Evolutionary conservation across 202 grass and related monocot species (phyloP).

Genomic region (Panicum virgatum): DNA sequence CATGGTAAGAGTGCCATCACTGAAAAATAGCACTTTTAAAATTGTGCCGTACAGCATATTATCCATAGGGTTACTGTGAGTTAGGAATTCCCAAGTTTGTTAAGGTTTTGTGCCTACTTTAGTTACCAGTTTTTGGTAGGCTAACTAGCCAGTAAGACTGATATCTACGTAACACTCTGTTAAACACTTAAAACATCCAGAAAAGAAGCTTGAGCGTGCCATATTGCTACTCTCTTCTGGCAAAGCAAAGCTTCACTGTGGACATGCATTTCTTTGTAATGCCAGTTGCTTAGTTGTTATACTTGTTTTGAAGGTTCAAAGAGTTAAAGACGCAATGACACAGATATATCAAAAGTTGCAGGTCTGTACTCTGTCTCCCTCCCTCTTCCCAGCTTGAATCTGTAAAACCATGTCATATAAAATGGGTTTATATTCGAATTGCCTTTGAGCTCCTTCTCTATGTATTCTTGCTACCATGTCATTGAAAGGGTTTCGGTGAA

Average conservation of each 20-base stretch:
- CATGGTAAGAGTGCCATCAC: conserved; percentile 7
- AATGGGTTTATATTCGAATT: conserved; percentile 1
- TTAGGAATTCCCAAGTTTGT: conserved; percentile 14
- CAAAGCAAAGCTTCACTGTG: not conserved
- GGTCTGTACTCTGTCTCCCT: conserved; percentile 14
- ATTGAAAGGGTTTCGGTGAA: conserved; percentile 13
- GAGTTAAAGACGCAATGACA: conserved; percentile 87
- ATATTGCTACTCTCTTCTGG: not conserved
- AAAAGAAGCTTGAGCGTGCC: not conserved
- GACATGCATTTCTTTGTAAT: conserved; percentile 9
- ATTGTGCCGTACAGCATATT: not conserved
- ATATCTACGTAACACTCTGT: not conserved
- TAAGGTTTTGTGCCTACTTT: conserved; percentile 14
- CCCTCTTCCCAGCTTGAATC: not conserved
- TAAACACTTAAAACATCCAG: not conserved
- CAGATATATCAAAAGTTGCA: conserved; percentile 95
- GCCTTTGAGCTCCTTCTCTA: not conserved
- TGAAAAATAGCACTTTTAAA: not conserved
- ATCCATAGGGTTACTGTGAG: not conserved
- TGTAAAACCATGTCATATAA: not conserved
- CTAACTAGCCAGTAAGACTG: not conserved
- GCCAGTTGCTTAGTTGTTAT: conserved; percentile 10
- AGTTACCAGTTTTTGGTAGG: conserved; percentile 26
- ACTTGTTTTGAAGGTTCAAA: conserved; percentile 62
- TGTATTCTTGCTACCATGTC: not conserved